phyloP scores from a whole-genome alignment of 495 filamentous ascomycete species.

The Corynascus novoguineensis region DNA sequence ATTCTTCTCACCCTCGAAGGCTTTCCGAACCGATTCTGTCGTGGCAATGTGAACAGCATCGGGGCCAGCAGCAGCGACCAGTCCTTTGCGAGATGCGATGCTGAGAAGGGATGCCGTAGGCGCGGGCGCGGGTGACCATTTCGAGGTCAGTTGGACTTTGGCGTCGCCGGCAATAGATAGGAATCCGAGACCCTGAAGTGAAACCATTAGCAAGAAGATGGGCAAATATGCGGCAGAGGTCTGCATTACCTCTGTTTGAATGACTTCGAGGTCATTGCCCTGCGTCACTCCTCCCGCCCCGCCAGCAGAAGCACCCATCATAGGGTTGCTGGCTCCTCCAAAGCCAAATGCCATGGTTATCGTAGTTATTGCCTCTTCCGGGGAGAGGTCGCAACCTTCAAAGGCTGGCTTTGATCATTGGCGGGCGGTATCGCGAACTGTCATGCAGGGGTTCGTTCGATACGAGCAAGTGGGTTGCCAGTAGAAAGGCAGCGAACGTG shows the following conservation, averaged over 20 bases:
- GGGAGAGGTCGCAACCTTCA: constrained; percentile 27
- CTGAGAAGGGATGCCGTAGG: constrained; percentile 79
- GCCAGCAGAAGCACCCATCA: constrained; percentile 26
- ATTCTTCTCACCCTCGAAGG: constrained; percentile 55
- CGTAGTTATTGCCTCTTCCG: constrained; percentile 24
- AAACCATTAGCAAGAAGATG: background rate
- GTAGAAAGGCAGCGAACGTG: background rate
- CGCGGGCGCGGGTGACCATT: constrained; percentile 75
- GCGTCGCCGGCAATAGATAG: constrained; percentile 70
- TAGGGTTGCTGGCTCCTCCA: constrained; percentile 27
- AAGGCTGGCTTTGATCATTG: constrained; percentile 16
- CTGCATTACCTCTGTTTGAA: constrained; percentile 45
- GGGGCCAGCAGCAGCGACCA: constrained; percentile 83
- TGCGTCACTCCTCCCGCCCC: constrained; percentile 38
- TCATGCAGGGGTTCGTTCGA: constrained; percentile 4
- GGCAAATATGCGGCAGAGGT: background rate
- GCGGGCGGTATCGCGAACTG: constrained; percentile 5
- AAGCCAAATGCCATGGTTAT: constrained; percentile 65
- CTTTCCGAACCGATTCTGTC: constrained; percentile 71
- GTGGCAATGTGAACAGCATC: constrained; percentile 68
- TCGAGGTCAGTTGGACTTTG: constrained; percentile 72
- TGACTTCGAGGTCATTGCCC: constrained; percentile 53
- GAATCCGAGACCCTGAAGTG: constrained; percentile 70
- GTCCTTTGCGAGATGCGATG: constrained; percentile 71
- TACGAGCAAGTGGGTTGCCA: background rate